A percentile compares a stretch with the other conserved stretches of the same genome.
Evolutionary conservation across 2,329 filamentous ascomycete species (phyloP).

Genomic region (Onygenales sp.): DNA sequence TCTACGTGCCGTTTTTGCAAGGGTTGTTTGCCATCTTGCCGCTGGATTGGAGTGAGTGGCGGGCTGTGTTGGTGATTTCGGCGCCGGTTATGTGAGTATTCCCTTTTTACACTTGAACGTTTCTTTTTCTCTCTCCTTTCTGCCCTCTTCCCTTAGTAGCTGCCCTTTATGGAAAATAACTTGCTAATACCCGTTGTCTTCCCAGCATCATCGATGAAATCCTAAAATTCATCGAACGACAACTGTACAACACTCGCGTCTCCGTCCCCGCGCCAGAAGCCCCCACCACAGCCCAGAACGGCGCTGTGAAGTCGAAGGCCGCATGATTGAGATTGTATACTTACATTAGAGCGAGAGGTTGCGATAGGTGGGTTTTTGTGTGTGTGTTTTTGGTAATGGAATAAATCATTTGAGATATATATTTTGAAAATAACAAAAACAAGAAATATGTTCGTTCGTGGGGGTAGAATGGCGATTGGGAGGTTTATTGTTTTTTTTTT

Average conservation of each 20-base stretch:
- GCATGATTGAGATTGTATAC: background rate
- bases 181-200: background rate
- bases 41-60: constrained; percentile 78
- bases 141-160: background rate
- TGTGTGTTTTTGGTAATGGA: background rate
- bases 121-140: background rate
- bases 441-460: too few species aligned
- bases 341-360: background rate
- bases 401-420: too few species aligned
- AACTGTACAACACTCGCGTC: constrained; percentile 42
- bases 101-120: background rate
- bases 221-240: constrained; percentile 68
- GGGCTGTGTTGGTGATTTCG: constrained; percentile 80
- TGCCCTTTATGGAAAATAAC: background rate
- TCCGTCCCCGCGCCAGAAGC: constrained; percentile 1
- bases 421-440: too few species aligned
- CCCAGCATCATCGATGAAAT: constrained; percentile 68
- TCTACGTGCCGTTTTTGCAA: constrained; percentile 87
- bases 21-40: constrained; percentile 83
- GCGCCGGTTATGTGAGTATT: constrained; percentile 77
- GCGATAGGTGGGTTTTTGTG: background rate
- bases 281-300: constrained; percentile 16
- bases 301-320: constrained; percentile 25
- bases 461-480: too few species aligned
- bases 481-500: too few species aligned